phyloP scores from a whole-genome alignment of 257 asterid species.

The Agastache rugosa region DNA sequence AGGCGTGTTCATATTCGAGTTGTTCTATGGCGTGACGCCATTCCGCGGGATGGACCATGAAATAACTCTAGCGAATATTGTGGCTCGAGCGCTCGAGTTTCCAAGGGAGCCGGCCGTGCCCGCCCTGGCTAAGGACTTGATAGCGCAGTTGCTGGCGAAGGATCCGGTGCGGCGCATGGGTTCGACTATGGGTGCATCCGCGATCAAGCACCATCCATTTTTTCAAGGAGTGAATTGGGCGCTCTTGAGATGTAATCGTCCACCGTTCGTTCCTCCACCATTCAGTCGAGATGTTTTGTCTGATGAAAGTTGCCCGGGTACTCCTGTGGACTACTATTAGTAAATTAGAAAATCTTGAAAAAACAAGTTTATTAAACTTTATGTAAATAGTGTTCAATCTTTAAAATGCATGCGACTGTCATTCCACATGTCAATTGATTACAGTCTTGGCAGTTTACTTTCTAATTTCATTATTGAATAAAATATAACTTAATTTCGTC shows the following conservation, averaged over 20 bases:
- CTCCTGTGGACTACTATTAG: constrained; percentile 52
- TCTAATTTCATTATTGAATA: neutral
- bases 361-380: neutral
- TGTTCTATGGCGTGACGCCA: constrained; percentile 68
- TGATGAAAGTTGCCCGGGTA: constrained; percentile 46
- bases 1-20: constrained; percentile 71
- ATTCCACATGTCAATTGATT: neutral
- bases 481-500: too few species aligned
- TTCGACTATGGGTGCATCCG: constrained; percentile 70
- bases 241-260: constrained; percentile 45
- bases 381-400: constrained; percentile 36
- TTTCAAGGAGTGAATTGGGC: constrained; percentile 88
- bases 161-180: constrained; percentile 71
- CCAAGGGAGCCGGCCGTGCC: constrained; percentile 48
- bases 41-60: constrained; percentile 72
- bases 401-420: neutral
- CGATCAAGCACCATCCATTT: constrained; percentile 69
- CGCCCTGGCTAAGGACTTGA: constrained; percentile 56
- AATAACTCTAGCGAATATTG: constrained; percentile 67
- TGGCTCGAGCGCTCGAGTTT: constrained; percentile 62
- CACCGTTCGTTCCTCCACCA: constrained; percentile 46
- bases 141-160: constrained; percentile 58
- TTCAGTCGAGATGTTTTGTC: constrained; percentile 34
- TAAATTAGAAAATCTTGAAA: neutral
- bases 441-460: neutral